These are phyloP conservation scores for Pythium oligandrum DNA, from an alignment of 352 stramenopile species.

Conservation along the genomic window DNA sequence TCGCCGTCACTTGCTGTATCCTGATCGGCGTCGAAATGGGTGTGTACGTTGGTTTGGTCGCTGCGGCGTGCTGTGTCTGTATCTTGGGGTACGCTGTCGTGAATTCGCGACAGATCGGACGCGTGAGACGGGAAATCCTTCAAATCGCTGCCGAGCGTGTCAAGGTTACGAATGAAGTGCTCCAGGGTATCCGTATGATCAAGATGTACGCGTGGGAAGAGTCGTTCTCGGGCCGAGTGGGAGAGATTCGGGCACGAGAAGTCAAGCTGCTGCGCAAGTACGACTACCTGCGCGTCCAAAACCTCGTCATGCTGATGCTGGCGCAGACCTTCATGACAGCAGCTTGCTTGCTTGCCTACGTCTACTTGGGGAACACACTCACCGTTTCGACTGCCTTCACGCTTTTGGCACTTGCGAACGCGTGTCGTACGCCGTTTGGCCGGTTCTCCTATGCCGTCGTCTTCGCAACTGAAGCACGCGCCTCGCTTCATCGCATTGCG, in stretches of 20 bases:
- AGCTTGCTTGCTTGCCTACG: conserved; percentile 10
- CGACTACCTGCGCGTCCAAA: conserved; percentile 16
- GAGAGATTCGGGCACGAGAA: conserved; percentile 36
- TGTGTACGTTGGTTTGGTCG: too few relatives aligned
- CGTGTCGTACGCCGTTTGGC: conserved; percentile 27
- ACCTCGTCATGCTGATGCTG: conserved; percentile 12
- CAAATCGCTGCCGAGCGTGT: conserved; percentile 67
- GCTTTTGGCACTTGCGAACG: conserved; percentile 29
- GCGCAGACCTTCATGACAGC: conserved; percentile 16
- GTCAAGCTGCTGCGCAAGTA: conserved; percentile 33
- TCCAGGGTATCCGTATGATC: conserved; percentile 87
- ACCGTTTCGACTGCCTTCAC: conserved; percentile 22
- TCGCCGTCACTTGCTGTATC: too few relatives aligned
- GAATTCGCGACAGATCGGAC: conserved; percentile 29
- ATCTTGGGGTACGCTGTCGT: conserved; percentile 25
- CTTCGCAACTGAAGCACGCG: conserved; percentile 21
- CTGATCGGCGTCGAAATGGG: too few relatives aligned
- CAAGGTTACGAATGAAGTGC: too few relatives aligned
- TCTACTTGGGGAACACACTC: conserved; percentile 12
- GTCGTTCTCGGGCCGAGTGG: conserved; percentile 29
- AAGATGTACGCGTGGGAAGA: conserved; percentile 89
- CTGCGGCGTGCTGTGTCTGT: too few relatives aligned
- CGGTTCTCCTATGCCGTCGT: conserved; percentile 33
- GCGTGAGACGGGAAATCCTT: conserved; percentile 29
- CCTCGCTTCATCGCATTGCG: conserved; percentile 25